These are phyloP conservation scores for Herpetospermum pedunculosum DNA, from an alignment of 306 rosid genomes.

Conservation along the genomic window DNA sequence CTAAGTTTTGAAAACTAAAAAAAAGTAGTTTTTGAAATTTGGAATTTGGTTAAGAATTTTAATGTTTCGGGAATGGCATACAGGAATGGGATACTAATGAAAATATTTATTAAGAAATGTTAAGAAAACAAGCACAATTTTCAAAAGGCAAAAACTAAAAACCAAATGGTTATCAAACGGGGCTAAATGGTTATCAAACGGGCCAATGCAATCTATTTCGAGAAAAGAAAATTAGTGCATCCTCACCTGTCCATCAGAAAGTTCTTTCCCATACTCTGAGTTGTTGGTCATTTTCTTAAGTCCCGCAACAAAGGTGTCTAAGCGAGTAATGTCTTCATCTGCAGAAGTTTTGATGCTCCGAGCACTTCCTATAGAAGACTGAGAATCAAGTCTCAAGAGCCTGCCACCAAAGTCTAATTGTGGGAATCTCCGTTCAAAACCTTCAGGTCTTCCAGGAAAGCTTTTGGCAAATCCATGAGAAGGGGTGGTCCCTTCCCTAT, in stretches of 20 bases:
- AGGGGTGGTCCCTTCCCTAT: constrained; percentile 53
- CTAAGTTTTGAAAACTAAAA: too few species aligned
- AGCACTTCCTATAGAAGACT: constrained; percentile 73
- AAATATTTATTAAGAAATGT: too few species aligned
- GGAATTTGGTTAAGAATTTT: too few species aligned
- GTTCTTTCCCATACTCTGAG: constrained; percentile 62
- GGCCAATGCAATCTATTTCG: background rate
- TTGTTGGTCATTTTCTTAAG: constrained; percentile 84
- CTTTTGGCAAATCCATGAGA: constrained; percentile 45
- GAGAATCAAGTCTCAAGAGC: constrained; percentile 57
- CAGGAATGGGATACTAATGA: too few species aligned
- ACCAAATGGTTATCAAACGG: too few species aligned
- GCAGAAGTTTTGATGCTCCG: constrained; percentile 39
- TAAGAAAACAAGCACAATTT: too few species aligned
- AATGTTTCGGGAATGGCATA: too few species aligned
- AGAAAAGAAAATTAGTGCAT: background rate
- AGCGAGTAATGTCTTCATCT: constrained; percentile 66
- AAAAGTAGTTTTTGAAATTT: too few species aligned
- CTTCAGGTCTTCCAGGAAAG: constrained; percentile 85
- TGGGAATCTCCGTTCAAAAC: constrained; percentile 40
- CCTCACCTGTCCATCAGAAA: constrained; percentile 63
- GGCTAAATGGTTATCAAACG: too few species aligned
- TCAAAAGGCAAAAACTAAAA: too few species aligned
- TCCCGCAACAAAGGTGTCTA: constrained; percentile 82
- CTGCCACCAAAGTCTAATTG: constrained; percentile 33